These are phyloP conservation scores for Saturnispora sanitii DNA, from an alignment of 805 yeast genomes.

Conservation along the genomic window DNA sequence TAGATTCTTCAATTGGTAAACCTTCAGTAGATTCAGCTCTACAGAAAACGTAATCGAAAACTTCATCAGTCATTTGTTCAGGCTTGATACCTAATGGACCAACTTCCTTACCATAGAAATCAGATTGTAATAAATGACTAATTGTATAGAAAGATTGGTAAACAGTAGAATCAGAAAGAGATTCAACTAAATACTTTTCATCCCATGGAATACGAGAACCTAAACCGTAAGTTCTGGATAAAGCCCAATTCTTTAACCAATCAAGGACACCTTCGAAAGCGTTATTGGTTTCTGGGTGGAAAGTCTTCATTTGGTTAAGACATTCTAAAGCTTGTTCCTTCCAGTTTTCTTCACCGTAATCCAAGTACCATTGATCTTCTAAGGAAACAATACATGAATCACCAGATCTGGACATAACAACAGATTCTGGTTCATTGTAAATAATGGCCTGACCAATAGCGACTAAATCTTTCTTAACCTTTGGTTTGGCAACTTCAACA, in stretches of 20 bases:
- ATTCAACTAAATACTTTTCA: constrained; percentile 83
- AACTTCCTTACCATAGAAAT: constrained; percentile 65
- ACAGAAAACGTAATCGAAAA: constrained; percentile 82
- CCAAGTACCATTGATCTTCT: constrained; percentile 97
- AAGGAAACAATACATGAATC: constrained; percentile 94
- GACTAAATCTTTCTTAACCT: constrained; percentile 74
- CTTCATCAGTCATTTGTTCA: constrained; percentile 85
- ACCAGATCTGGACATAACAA: constrained; percentile 88
- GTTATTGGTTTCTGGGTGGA: constrained; percentile 71
- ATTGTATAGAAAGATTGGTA: constrained; percentile 94
- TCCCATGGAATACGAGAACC: constrained; percentile 98
- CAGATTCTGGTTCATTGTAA: constrained; percentile 89
- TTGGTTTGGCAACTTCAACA: constrained; percentile 85
- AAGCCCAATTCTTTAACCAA: constrained; percentile 98
- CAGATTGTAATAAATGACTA: constrained; percentile 75
- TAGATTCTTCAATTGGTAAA: constrained; percentile 53
- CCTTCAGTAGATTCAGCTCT: constrained; percentile 41
- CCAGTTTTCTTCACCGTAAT: constrained; percentile 94
- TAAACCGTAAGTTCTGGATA: constrained; percentile 90
- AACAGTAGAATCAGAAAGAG: constrained; percentile 89
- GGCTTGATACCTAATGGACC: constrained; percentile 72
- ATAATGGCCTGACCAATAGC: constrained; percentile 72
- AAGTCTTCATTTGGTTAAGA: constrained; percentile 65
- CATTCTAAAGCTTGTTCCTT: constrained; percentile 72
- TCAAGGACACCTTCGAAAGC: constrained; percentile 91